A percentile compares a stretch with the other conserved stretches of the same genome.
phyloP scores from a whole-genome alignment of 176 grass and related monocot species.

The Guadua angustifolia region DNA sequence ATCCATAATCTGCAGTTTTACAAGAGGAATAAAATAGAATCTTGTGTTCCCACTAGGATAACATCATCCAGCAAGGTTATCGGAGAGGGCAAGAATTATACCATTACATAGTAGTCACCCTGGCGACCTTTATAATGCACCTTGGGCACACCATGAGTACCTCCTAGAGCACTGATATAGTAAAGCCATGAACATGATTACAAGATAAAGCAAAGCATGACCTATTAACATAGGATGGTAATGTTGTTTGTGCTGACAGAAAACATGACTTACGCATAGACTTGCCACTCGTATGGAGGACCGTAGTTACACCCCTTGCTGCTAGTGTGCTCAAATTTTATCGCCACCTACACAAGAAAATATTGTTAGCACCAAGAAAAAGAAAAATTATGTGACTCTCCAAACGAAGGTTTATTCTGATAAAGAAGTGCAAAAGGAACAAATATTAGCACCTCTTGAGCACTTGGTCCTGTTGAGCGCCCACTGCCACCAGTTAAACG shows the following conservation, averaged over 20 bases:
- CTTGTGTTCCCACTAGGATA: background rate
- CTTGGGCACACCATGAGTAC: slow-evolving; percentile 79
- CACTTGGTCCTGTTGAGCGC: slow-evolving; percentile 54
- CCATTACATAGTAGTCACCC: slow-evolving; percentile 91
- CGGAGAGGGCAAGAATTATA: slow-evolving; percentile 42
- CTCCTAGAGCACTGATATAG: slow-evolving; percentile 67
- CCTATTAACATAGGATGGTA: background rate
- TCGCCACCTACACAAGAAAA: slow-evolving; percentile 62
- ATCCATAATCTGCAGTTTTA: slow-evolving; percentile 77
- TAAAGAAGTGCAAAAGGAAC: background rate
- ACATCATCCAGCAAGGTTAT: background rate
- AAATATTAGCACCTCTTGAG: slow-evolving; percentile 59
- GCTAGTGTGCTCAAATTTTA: slow-evolving; percentile 87
- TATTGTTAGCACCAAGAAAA: slow-evolving; percentile 6
- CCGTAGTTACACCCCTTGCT: slow-evolving; percentile 91
- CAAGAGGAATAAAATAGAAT: background rate
- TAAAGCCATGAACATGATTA: slow-evolving; percentile 17
- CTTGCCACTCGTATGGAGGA: slow-evolving; percentile 86
- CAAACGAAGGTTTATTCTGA: background rate
- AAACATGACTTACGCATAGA: slow-evolving; percentile 63
- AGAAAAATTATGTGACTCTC: background rate
- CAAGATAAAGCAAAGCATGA: background rate
- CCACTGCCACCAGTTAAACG: slow-evolving; percentile 59
- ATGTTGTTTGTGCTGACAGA: background rate
- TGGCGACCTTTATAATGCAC: slow-evolving; percentile 94